Percentiles rank a stretch among this genome's conserved stretches.
Evolutionary conservation across 768 basidiomycete species (phyloP).

Genomic region (Lentinula detonsa): DNA sequence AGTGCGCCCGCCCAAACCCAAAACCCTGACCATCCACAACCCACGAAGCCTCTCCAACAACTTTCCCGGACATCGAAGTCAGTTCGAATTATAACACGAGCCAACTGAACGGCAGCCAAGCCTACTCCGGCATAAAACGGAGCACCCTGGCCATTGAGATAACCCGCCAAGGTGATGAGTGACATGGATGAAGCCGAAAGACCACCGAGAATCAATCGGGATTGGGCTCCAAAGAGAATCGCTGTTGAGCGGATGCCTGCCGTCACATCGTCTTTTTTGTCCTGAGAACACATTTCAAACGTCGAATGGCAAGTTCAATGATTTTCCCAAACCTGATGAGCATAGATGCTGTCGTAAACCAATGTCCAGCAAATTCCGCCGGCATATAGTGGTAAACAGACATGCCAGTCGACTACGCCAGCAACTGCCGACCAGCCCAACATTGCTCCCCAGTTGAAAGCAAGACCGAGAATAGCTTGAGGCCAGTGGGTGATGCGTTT

Average conservation of each 20-base stretch:
- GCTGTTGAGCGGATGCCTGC: constrained; percentile 94
- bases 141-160: constrained; percentile 68
- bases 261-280: constrained; percentile 84
- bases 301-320: background rate
- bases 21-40: constrained; percentile 85
- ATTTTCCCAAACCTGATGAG: constrained; percentile 69
- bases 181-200: constrained; percentile 73
- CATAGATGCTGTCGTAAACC: constrained; percentile 96
- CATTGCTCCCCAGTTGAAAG: constrained; percentile 96
- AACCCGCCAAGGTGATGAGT: constrained; percentile 72
- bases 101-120: constrained; percentile 70
- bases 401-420: constrained; percentile 71
- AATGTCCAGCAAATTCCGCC: constrained; percentile 92
- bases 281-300: constrained; percentile 36
- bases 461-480: constrained; percentile 91
- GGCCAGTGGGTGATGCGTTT: constrained; percentile 97
- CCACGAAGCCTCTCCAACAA: constrained; percentile 88
- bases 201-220: constrained; percentile 67
- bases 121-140: constrained; percentile 78
- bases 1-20: constrained; percentile 81
- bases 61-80: constrained; percentile 71
- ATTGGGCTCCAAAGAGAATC: constrained; percentile 75
- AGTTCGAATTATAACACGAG: constrained; percentile 66
- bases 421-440: constrained; percentile 95
- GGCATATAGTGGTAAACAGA: constrained; percentile 84